phyloP scores from a whole-genome alignment of 2,329 filamentous ascomycete species.

The Talaromyces sp. region DNA sequence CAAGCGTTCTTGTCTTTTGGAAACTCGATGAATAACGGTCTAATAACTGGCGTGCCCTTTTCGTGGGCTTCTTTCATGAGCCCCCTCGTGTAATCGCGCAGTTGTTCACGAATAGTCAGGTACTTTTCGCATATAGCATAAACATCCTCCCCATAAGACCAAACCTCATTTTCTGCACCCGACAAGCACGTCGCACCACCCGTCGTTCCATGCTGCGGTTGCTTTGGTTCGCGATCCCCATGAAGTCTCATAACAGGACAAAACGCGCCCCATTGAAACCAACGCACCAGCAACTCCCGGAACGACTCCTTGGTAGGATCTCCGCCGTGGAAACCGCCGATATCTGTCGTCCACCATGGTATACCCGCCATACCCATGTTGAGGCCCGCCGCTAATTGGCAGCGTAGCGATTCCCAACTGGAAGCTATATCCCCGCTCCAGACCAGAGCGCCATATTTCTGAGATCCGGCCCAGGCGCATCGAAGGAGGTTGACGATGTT shows the following conservation, averaged over 20 bases:
- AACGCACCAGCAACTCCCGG: constrained; percentile 63
- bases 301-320: constrained; percentile 57
- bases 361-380: constrained; percentile 66
- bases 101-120: constrained; percentile 56
- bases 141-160: constrained; percentile 63
- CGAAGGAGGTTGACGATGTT: constrained; percentile 61
- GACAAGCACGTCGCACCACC: constrained; percentile 40
- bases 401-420: constrained; percentile 59
- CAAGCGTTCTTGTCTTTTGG: constrained; percentile 55
- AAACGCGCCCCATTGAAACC: constrained; percentile 69
- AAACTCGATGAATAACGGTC: constrained; percentile 65
- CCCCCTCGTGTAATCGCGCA: constrained; percentile 58
- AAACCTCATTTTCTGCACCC: constrained; percentile 63
- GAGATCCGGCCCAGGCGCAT: constrained; percentile 59
- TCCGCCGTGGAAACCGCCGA: constrained; percentile 68
- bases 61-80: constrained; percentile 62
- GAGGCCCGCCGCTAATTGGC: constrained; percentile 62
- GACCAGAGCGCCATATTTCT: constrained; percentile 64
- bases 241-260: constrained; percentile 68
- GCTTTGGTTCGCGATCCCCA: constrained; percentile 62
- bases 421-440: constrained; percentile 68
- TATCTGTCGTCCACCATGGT: constrained; percentile 70
- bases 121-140: constrained; percentile 62
- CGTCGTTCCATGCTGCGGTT: constrained; percentile 43
- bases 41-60: constrained; percentile 61